Evolutionary conservation across 371 early-diverging fungal species (phyloP), one percentile per base, ranked within the genome.

Genomic region (Dinochytrium kinnereticum): DNA sequence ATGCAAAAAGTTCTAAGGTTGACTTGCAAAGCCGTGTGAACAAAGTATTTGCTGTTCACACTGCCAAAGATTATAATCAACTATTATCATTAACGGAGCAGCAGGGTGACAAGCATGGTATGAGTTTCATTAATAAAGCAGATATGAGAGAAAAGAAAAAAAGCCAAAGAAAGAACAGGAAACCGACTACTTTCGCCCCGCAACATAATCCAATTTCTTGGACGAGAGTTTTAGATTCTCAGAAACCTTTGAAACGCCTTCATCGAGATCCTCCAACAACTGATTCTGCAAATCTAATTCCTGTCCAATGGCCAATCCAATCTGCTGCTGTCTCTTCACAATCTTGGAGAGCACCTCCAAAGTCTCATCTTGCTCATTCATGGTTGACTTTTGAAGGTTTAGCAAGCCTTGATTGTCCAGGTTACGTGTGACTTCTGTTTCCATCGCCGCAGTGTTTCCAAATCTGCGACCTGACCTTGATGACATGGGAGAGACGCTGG

Each of bases 221-320:
- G 87, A 85, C 7, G 92, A 91, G 51, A 88, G 83, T 53, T 89
- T 87, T n/a, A 96, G 78, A 69, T 92, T 92, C 30, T 80, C 81
- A n/a, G 88, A 84, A 5, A 94, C 94, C 28, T 89, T 81, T 40
- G 90, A 91, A 13, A 95, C 88, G 72, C 88, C 87, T 50, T 84
- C 82, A 75, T 92, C 93, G n/a, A 97, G 74, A 40, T 95, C 94
- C n/a, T 90, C 89, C 73, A 97, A 73, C 59, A 95, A 38, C 68
- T 91, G 90, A 77, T 93, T 95, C 72, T 96, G 96, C 72, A 86
- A 76, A 64, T 95, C 96, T 34, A 97, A 84, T 76, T 96, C 96
- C 28, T 93, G 79, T 28, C 92, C 90, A 59, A 97, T 96, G 28
- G 93, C 90, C 49, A 86, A 31, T 1, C 96, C 96, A 77, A 96